Percentiles rank a stretch among this genome's conserved stretches.
These are phyloP conservation scores for Lignosus rhinocerotis DNA, from an alignment of 1,284 basidiomycete genomes.

Conservation along the genomic window DNA sequence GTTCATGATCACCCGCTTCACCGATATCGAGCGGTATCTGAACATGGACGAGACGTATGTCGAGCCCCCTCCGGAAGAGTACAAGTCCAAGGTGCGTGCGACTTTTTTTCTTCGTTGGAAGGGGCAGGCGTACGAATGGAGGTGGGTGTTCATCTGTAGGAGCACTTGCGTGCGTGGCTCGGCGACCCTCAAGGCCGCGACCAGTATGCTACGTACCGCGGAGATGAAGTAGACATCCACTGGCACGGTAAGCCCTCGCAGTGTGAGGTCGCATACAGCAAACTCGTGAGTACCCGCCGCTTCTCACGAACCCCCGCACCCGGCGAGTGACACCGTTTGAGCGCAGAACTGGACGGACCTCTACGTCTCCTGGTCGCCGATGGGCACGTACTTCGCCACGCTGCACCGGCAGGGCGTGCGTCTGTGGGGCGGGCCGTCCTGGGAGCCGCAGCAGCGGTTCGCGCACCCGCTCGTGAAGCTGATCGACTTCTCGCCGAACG, in stretches of 20 bases:
- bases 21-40: constrained; percentile 88
- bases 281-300: constrained; percentile 53
- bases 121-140: not conserved
- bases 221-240: constrained; percentile 87
- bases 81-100: constrained; percentile 69
- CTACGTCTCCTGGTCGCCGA: constrained; percentile 97
- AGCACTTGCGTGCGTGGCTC: constrained; percentile 95
- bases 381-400: constrained; percentile 92
- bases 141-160: constrained; percentile 52
- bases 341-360: constrained; percentile 87
- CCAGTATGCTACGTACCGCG: constrained; percentile 94
- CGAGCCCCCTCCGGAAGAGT: constrained; percentile 81
- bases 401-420: constrained; percentile 95
- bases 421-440: constrained; percentile 92
- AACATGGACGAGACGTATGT: constrained; percentile 83
- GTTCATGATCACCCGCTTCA: constrained; percentile 89
- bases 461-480: constrained; percentile 95
- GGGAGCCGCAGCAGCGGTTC: constrained; percentile 86
- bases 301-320: not conserved
- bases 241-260: constrained; percentile 95
- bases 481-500: constrained; percentile 97
- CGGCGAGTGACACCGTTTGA: not conserved
- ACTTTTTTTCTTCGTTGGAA: not conserved
- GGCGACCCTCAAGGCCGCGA: constrained; percentile 92
- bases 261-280: constrained; percentile 77